Evolutionary conservation across 139 green algal species (phyloP).

Genomic region (Auxenochlorella protothecoides): DNA sequence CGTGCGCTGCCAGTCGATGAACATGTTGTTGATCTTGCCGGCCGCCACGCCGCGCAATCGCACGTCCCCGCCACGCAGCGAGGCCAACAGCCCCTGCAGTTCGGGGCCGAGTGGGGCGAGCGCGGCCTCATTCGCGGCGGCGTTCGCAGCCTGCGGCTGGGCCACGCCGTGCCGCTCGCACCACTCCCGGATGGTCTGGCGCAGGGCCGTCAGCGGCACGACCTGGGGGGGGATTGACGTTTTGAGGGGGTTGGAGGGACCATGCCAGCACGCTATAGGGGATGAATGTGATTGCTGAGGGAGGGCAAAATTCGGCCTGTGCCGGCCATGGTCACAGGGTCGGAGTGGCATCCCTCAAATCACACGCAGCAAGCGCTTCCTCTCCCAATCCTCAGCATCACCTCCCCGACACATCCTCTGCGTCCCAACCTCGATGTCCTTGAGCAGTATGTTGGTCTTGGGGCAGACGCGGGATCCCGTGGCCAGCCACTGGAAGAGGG

Average conservation of each 20-base stretch:
- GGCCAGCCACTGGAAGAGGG: slow-evolving; percentile 8
- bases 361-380: too few relatives aligned
- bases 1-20: slow-evolving; percentile 5
- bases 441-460: slow-evolving; percentile 19
- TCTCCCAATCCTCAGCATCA: too few relatives aligned
- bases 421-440: slow-evolving; percentile 16
- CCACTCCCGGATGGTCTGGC: slow-evolving; percentile 1
- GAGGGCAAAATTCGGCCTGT: too few relatives aligned
- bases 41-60: slow-evolving; percentile 7
- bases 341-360: too few relatives aligned
- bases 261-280: too few relatives aligned
- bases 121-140: not conserved
- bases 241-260: too few relatives aligned
- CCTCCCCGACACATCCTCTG: too few relatives aligned
- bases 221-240: not conserved
- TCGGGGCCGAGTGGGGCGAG: not conserved
- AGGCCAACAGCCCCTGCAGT: not conserved
- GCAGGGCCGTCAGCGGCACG: not conserved
- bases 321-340: too few relatives aligned
- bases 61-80: slow-evolving; percentile 2
- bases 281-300: too few relatives aligned
- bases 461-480: slow-evolving; percentile 13
- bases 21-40: slow-evolving; percentile 4
- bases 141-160: not conserved
- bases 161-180: not conserved